A percentile compares a stretch with the other conserved stretches of the same genome.
Conservation (phyloP, 352 stramenopile species). For the Pythium vanterpoolii region DNA sequence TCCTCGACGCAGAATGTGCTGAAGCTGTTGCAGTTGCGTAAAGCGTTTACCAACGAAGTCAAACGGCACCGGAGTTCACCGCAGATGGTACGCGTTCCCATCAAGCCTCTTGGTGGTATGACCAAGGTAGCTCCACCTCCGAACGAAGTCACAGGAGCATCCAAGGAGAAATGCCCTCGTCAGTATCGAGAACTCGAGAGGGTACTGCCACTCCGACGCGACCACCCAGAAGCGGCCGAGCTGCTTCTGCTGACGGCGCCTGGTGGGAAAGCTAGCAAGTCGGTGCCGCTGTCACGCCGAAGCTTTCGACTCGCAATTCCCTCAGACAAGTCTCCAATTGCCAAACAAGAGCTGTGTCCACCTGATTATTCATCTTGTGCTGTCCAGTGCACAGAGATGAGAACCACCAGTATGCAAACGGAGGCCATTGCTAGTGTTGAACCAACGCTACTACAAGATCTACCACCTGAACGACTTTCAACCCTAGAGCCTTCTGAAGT, state of each 20-base stretch:
- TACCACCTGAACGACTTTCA: background rate
- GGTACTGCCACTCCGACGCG: conserved; percentile 9
- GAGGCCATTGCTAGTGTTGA: background rate
- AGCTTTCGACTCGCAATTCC: conserved; percentile 14
- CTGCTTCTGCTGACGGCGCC: conserved; percentile 7
- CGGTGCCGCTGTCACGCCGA: conserved; percentile 3
- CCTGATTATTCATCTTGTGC: background rate
- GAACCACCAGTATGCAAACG: conserved; percentile 17
- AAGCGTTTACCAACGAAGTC: conserved; percentile 18
- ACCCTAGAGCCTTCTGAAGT: background rate
- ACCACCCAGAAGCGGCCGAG: background rate
- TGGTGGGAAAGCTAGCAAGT: background rate
- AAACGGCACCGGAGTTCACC: conserved; percentile 20
- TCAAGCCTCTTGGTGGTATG: background rate
- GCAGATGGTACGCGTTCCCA: conserved; percentile 4
- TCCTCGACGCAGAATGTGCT: conserved; percentile 39
- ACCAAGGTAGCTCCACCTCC: background rate
- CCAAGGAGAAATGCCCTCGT: background rate
- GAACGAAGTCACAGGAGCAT: background rate
- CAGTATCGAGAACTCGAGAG: background rate
- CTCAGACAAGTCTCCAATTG: background rate
- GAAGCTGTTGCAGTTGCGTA: conserved; percentile 49
- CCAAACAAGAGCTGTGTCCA: background rate
- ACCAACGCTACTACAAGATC: background rate
- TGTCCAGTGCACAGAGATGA: conserved; percentile 10